Percentiles rank a stretch among this genome's conserved stretches.
Evolutionary conservation across 306 rosid genomes (phyloP).

Genomic region (Adenanthera pavonina): DNA sequence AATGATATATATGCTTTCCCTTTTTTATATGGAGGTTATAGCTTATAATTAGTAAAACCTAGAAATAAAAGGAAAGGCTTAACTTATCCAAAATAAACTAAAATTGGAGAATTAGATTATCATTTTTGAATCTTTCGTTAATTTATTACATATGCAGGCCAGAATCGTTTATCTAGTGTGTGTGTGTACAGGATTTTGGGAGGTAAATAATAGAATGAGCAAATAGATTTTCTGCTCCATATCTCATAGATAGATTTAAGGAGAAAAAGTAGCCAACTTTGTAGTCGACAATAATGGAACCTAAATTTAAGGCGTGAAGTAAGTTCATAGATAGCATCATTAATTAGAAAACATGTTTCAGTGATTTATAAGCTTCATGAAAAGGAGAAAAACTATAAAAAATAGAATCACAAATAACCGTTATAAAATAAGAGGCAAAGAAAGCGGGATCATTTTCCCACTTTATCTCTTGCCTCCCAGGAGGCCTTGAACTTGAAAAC

Average conservation of each 20-base stretch:
- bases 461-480: conserved; percentile 43
- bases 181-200: too few relatives aligned
- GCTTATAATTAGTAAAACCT: too few relatives aligned
- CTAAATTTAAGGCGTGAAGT: background rate
- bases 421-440: conserved; percentile 33
- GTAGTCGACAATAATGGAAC: background rate
- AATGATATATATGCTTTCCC: too few relatives aligned
- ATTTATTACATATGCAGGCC: too few relatives aligned
- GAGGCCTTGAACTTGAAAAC: conserved; percentile 39
- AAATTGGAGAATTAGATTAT: too few relatives aligned
- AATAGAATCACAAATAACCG: conserved; percentile 24
- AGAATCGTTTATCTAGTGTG: too few relatives aligned
- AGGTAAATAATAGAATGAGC: too few relatives aligned
- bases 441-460: conserved; percentile 39
- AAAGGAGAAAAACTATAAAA: background rate
- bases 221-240: too few relatives aligned
- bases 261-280: conserved; percentile 26
- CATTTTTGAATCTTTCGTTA: background rate
- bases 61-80: too few relatives aligned
- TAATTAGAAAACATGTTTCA: background rate
- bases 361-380: background rate
- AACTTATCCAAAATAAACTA: too few relatives aligned
- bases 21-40: too few relatives aligned
- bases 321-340: background rate
- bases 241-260: background rate